Conservation (phyloP, 148 eudicot genomes). For the Rhododendron simsii region DNA sequence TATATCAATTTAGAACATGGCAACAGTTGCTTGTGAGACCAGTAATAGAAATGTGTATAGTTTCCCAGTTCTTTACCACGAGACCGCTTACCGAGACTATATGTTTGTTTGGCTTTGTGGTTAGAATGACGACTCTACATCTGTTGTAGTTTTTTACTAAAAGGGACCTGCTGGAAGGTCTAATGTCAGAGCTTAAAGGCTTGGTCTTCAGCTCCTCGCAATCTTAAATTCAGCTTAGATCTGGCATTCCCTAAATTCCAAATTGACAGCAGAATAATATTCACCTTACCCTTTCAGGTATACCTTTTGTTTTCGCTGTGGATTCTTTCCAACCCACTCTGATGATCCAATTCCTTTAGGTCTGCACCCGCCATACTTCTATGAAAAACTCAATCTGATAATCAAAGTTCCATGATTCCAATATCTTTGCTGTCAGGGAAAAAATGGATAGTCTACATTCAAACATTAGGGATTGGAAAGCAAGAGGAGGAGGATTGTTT, state of each 20-base stretch:
- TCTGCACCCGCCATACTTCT: neutral
- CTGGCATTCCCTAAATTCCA: neutral
- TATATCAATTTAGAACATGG: neutral
- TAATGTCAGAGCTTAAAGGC: constrained; percentile 41
- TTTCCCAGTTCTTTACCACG: neutral
- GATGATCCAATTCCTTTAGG: neutral
- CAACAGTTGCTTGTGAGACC: neutral
- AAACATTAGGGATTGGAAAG: too few relatives aligned
- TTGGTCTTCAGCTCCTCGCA: constrained; percentile 52
- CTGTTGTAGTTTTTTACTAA: constrained; percentile 57
- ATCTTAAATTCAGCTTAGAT: constrained; percentile 15
- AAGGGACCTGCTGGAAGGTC: constrained; percentile 40
- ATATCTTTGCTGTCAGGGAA: neutral
- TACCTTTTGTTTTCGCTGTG: neutral
- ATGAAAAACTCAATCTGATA: neutral
- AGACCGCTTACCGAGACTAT: neutral
- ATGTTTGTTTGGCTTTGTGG: constrained; percentile 4
- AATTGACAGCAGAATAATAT: neutral
- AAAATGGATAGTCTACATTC: too few relatives aligned
- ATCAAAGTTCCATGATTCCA: neutral
- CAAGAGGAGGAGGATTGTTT: too few relatives aligned
- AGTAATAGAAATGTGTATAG: neutral
- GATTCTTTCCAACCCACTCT: neutral
- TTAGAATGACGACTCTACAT: constrained; percentile 68
- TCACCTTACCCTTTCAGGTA: neutral